A percentile compares a stretch with the other conserved stretches of the same genome.
phyloP scores from a whole-genome alignment of 805 yeast genomes.

The Ogataea degrootiae region DNA sequence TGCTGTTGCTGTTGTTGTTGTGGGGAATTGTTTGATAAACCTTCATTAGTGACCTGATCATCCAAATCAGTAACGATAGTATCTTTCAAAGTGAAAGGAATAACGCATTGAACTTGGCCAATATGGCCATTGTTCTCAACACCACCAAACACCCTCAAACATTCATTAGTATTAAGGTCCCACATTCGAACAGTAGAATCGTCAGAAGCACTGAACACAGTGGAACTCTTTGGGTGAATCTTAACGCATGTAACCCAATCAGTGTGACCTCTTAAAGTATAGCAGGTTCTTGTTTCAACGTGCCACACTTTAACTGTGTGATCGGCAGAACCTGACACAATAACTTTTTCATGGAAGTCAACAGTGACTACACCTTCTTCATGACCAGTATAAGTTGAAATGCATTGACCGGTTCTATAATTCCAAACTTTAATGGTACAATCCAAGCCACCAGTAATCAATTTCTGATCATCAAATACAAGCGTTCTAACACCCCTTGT shows the following conservation, averaged over 20 bases:
- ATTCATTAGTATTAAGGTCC: constrained; percentile 79
- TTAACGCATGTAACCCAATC: constrained; percentile 91
- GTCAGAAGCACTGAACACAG: constrained; percentile 84
- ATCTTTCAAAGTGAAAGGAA: constrained; percentile 76
- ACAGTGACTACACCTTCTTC: constrained; percentile 79
- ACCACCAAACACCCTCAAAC: constrained; percentile 77
- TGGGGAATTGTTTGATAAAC: neutral
- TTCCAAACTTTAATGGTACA: constrained; percentile 94
- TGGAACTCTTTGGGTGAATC: constrained; percentile 71
- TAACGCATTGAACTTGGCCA: constrained; percentile 90
- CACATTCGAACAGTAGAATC: constrained; percentile 93
- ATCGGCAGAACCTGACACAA: constrained; percentile 93
- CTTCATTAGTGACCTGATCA: constrained; percentile 16
- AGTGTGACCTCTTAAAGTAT: constrained; percentile 86
- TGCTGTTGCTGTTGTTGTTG: neutral
- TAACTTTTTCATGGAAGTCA: constrained; percentile 72
- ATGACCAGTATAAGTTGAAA: constrained; percentile 92
- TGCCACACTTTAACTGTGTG: constrained; percentile 94
- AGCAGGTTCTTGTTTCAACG: constrained; percentile 87
- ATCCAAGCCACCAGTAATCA: constrained; percentile 90
- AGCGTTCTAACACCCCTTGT: constrained; percentile 80
- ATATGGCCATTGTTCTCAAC: constrained; percentile 75
- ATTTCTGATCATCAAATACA: constrained; percentile 81
- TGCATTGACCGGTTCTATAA: constrained; percentile 88
- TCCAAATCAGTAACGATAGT: constrained; percentile 33